Conservation (phyloP, 441 rosid species). For the Corymbia calophylla region DNA sequence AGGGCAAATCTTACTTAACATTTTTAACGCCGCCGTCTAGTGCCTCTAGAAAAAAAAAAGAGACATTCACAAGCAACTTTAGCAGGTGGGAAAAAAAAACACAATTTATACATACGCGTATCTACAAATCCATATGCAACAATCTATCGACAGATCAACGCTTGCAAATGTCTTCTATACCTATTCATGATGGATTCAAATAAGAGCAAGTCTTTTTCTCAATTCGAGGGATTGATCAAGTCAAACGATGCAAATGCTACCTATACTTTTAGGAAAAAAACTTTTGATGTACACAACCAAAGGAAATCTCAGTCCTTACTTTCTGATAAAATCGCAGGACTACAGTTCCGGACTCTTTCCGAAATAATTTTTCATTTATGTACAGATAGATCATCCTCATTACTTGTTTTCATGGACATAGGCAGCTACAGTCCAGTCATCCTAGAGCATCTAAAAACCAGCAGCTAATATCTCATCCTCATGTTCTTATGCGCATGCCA, state of each 20-base stretch:
- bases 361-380: not conserved
- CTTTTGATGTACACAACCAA: not conserved
- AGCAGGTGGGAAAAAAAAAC: not conserved
- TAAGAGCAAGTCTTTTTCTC: not conserved
- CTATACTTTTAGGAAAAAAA: not conserved
- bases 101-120: not conserved
- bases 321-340: not conserved
- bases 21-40: not conserved
- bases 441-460: not conserved
- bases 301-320: not conserved
- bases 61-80: not conserved
- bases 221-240: not conserved
- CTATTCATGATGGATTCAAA: not conserved
- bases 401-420: not conserved
- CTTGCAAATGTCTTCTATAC: not conserved
- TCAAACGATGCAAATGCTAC: not conserved
- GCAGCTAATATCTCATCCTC: not conserved
- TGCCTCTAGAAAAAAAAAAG: not conserved
- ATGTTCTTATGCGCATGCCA: not conserved
- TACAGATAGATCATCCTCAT: not conserved
- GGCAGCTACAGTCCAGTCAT: not conserved
- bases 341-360: not conserved
- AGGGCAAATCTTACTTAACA: not conserved
- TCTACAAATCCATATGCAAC: not conserved
- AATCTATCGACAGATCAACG: not conserved